Conservation (phyloP, 306 rosid genomes). For the Quercus gilva region DNA sequence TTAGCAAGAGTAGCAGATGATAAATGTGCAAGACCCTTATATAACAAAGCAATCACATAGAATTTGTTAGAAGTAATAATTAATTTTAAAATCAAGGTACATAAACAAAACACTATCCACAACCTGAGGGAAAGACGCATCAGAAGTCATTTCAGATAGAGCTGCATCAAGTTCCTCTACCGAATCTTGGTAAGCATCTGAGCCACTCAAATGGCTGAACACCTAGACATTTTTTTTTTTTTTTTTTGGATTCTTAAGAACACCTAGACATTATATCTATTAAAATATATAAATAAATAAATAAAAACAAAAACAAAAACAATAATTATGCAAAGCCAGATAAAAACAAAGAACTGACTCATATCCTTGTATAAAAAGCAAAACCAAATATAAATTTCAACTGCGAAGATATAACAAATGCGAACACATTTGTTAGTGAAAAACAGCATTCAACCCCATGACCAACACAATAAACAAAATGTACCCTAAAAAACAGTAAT, state of each 20-base stretch:
- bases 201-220: slow-evolving; percentile 22
- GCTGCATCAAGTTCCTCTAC: slow-evolving; percentile 35
- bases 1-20: slow-evolving; percentile 23
- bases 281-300: too few species aligned
- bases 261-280: not conserved
- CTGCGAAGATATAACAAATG: not conserved
- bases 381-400: not conserved
- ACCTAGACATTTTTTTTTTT: slow-evolving; percentile 11
- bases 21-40: slow-evolving; percentile 30
- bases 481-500: not conserved
- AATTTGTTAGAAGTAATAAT: not conserved
- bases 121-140: slow-evolving; percentile 37
- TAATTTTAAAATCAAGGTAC: not conserved
- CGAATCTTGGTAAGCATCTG: slow-evolving; percentile 27
- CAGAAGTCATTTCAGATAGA: slow-evolving; percentile 33
- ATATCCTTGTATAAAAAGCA: not conserved
- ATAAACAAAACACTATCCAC: not conserved
- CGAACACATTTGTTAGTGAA: not conserved
- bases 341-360: not conserved
- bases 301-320: fast-evolving
- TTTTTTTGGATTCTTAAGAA: not conserved
- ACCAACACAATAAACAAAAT: not conserved
- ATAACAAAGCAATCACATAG: not conserved
- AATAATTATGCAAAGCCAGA: not conserved
- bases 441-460: not conserved